These are phyloP conservation scores for Chrysophaeum taylorii DNA, from an alignment of 352 stramenopile genomes.

Conservation along the genomic window DNA sequence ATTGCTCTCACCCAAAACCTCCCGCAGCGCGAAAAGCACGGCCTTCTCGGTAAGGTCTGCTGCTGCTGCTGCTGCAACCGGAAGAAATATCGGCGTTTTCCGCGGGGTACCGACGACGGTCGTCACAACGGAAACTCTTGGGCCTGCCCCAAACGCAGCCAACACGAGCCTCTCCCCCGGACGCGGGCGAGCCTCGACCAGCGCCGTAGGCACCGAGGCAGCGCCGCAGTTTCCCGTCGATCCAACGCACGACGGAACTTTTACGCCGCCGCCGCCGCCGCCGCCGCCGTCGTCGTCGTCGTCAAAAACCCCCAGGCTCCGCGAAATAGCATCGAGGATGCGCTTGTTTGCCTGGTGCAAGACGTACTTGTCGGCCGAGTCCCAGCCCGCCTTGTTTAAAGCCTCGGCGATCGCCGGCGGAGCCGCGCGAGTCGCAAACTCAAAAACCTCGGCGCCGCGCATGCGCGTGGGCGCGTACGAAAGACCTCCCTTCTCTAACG, in stretches of 20 bases:
- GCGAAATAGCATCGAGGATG: not conserved
- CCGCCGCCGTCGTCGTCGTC: not conserved
- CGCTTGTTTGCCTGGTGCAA: constrained; percentile 4
- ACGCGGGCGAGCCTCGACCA: not conserved
- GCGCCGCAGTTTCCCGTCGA: not conserved
- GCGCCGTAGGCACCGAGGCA: not conserved
- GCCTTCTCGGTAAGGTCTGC: not conserved
- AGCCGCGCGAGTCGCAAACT: not conserved
- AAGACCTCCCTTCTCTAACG: no score
- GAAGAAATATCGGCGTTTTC: no score
- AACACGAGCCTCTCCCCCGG: not conserved
- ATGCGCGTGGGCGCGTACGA: not conserved
- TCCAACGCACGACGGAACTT: no score
- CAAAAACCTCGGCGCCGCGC: not conserved
- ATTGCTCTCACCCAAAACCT: no score
- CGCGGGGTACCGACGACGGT: not conserved
- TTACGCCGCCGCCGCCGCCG: no score
- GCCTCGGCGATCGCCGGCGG: not conserved
- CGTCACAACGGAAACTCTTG: not conserved
- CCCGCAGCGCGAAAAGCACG: not conserved
- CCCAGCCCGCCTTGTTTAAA: not conserved
- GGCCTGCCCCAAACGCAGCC: not conserved
- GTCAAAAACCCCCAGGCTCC: not conserved
- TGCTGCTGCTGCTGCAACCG: not conserved
- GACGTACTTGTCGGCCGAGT: not conserved